phyloP scores from a whole-genome alignment of 2,329 filamentous ascomycete genomes.

The Penicillium polonicum region DNA sequence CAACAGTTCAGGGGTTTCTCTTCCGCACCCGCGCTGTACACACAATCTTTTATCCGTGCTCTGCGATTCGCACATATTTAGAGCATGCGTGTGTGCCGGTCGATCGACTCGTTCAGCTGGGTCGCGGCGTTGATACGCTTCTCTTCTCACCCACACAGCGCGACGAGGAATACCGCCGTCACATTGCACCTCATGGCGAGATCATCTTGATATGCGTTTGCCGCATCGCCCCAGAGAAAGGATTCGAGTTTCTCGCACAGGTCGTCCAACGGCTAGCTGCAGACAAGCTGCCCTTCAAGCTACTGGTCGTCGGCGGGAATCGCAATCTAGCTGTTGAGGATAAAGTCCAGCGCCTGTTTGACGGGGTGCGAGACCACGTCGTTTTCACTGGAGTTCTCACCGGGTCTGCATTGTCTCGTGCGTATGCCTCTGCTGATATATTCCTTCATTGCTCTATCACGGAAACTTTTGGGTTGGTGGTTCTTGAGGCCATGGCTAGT shows the following conservation, averaged over 20 bases:
- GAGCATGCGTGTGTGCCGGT: conserved; percentile 55
- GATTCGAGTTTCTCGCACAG: conserved; percentile 65
- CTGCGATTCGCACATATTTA: conserved; percentile 62
- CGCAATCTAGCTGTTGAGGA: conserved; percentile 62
- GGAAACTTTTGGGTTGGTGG: conserved; percentile 70
- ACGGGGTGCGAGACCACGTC: conserved; percentile 55
- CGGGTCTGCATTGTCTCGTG: conserved; percentile 61
- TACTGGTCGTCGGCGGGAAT: conserved; percentile 68
- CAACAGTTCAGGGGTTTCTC: conserved; percentile 64
- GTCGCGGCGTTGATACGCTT: conserved; percentile 64
- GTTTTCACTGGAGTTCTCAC: conserved; percentile 66
- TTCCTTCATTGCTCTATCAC: conserved; percentile 71
- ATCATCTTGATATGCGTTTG: conserved; percentile 66
- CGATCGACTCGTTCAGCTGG: conserved; percentile 60
- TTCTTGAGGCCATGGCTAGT: conserved; percentile 69
- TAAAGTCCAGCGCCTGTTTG: conserved; percentile 62
- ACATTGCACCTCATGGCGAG: conserved; percentile 62
- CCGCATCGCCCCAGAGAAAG: conserved; percentile 68
- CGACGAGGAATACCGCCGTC: conserved; percentile 52
- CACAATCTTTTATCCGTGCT: conserved; percentile 68
- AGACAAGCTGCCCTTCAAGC: conserved; percentile 59
- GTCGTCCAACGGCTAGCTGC: conserved; percentile 56
- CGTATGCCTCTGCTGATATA: conserved; percentile 67
- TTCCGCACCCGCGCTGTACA: conserved; percentile 62
- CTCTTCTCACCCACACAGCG: conserved; percentile 58